Evolutionary conservation across 2,329 filamentous ascomycete species (phyloP).

Genomic region (Monilinia fructigena): DNA sequence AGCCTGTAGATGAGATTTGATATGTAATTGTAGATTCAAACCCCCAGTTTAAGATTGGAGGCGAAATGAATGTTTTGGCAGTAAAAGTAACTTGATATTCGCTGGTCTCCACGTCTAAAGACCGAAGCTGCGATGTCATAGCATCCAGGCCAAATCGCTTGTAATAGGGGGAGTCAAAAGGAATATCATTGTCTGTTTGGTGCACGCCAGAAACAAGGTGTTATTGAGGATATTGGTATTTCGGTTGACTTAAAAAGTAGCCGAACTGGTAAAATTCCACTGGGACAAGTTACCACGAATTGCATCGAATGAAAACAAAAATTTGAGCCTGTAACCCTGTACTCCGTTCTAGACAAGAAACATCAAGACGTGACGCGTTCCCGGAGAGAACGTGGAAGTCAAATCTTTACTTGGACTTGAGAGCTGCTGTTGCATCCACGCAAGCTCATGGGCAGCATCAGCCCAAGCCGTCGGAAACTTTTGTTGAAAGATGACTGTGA

Average conservation of each 20-base stretch:
- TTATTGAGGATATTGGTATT: conserved; percentile 17
- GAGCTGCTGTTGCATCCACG: conserved; percentile 49
- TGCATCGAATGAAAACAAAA: conserved; percentile 48
- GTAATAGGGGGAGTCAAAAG: conserved; percentile 57
- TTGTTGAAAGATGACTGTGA: conserved; percentile 42
- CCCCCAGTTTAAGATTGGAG: conserved; percentile 62
- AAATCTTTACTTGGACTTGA: conserved; percentile 18
- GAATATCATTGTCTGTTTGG: conserved; percentile 65
- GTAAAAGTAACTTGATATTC: conserved; percentile 43
- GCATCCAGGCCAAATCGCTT: conserved; percentile 50
- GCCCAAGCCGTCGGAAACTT: conserved; percentile 51
- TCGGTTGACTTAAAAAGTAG: conserved; percentile 2
- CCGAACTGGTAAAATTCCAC: conserved; percentile 42
- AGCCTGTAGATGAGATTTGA: conserved; percentile 48
- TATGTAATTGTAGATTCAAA: conserved; percentile 52
- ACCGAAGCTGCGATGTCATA: conserved; percentile 49
- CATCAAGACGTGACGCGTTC: conserved; percentile 21
- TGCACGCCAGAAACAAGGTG: conserved; percentile 57
- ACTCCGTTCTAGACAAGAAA: conserved; percentile 30
- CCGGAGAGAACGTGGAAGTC: conserved; percentile 28
- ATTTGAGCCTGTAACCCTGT: conserved; percentile 39
- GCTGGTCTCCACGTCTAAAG: conserved; percentile 39
- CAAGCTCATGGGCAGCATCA: conserved; percentile 52
- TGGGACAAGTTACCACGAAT: conserved; percentile 46
- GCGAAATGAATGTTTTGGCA: conserved; percentile 52